Base-by-base conservation (phyloP, 495 filamentous ascomycete species). In the Massariosphaeria phaeospora region DNA sequence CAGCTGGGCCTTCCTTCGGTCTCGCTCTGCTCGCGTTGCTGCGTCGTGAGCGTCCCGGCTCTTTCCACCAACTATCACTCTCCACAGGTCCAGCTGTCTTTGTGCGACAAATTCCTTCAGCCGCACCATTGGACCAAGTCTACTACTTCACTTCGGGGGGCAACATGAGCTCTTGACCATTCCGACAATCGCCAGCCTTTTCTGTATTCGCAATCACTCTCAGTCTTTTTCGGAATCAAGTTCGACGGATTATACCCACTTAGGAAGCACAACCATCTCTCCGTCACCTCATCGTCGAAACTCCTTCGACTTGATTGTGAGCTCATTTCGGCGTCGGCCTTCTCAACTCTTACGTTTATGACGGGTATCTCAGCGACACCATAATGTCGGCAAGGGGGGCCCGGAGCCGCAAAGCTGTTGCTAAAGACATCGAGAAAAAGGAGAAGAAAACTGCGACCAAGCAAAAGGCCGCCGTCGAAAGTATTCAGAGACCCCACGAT, bases 381-480 rank as follows among this genome's bases (percentile, higher is more conserved):
- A 56, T 18, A 12, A 66, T 66, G 64, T 59, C 64, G 6, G 61
- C 52, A n/a, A 31, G 64, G 47, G 64, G 64, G 10, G 61, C 61
- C 0, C 43, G 61, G 23, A 59, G 56, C 40, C 61, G 64, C 5
- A 66, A 66, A 58, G 61, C 49, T 21, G 49, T 64, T 29, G 43
- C 30, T 4, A 66, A 66, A 27, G 44, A 66, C 15, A 66, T 66
- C 25, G 57, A 64, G 23, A 66, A 66, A 40, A 62, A 64, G 45
- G 64, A 64, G 39, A 59, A 62, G 48, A 66, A 64, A 47, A 36
- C 36, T 10, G 46, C 55, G 15, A 31, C 31, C 13, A 63, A 63
- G 44, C 13, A 44, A 40, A 52, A 60, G 21, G 26, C 36, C 24
- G 26, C 36, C 24, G 31, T 44, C 26, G 52, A 58, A 25, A 25